Evolutionary conservation across 768 basidiomycete species (phyloP).

Genomic region (Serendipita sp.): DNA sequence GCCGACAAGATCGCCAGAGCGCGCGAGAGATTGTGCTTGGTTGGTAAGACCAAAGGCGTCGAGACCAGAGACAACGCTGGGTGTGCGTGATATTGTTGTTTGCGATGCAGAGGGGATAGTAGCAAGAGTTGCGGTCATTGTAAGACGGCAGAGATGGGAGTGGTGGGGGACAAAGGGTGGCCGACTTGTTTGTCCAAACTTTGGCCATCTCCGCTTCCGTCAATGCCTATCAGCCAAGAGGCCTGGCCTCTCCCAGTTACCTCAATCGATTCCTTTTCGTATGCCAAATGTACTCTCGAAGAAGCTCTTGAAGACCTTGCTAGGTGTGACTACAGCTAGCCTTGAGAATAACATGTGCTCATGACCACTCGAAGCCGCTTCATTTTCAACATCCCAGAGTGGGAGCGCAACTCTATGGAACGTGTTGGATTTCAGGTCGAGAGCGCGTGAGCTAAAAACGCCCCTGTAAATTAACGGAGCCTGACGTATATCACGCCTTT

Average conservation of each 20-base stretch:
- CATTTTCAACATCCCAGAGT: conserved; percentile 87
- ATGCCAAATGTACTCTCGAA: conserved; percentile 61
- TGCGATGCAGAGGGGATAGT: conserved; percentile 15
- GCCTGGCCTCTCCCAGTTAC: conserved; percentile 20
- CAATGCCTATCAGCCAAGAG: conserved; percentile 36
- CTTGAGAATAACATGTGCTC: conserved; percentile 6
- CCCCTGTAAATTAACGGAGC: conserved; percentile 8
- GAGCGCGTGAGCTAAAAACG: conserved; percentile 62
- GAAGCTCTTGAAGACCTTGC: conserved; percentile 85
- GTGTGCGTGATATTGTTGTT: conserved; percentile 11
- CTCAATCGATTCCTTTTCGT: conserved; percentile 29
- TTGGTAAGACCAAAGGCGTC: conserved; percentile 15
- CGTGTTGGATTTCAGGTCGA: conserved; percentile 98
- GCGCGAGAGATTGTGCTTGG: conserved; percentile 12
- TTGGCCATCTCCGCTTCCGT: conserved; percentile 23
- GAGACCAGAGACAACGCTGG: neutral
- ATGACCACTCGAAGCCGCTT: conserved; percentile 48
- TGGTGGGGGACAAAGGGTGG: neutral
- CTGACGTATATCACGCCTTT: conserved; percentile 11
- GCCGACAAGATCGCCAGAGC: conserved; percentile 14
- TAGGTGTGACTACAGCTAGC: conserved; percentile 32
- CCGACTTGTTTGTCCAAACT: neutral
- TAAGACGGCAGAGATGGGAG: neutral
- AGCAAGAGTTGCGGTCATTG: conserved; percentile 8
- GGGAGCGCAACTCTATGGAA: conserved; percentile 80